A percentile compares a stretch with the other conserved stretches of the same genome.
Conservation (phyloP, 2,329 filamentous ascomycete species). For the Epichloe sibirici region DNA sequence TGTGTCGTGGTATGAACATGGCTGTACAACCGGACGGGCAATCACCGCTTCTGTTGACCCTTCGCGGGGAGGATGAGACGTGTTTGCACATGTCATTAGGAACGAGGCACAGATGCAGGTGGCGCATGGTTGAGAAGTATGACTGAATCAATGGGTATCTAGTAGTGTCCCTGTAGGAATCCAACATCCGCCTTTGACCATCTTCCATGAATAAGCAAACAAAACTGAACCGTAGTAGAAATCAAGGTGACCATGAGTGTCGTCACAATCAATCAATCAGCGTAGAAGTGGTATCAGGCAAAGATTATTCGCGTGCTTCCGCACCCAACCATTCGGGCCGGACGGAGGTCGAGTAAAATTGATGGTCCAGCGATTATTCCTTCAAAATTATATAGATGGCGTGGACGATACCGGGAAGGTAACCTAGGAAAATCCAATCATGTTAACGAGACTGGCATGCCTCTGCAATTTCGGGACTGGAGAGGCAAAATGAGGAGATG, state of each 20-base stretch:
- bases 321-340: no score
- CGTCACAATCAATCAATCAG: background rate
- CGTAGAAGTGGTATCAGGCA: no score
- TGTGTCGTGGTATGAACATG: background rate
- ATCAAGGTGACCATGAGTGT: background rate
- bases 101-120: no score
- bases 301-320: background rate
- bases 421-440: slow-evolving; percentile 22
- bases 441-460: background rate
- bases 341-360: no score
- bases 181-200: slow-evolving; percentile 3
- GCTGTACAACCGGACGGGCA: background rate
- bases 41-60: background rate
- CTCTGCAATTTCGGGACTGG: background rate
- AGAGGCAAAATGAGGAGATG: background rate
- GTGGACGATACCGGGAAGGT: slow-evolving; percentile 79
- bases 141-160: slow-evolving; percentile 4
- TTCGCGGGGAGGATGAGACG: no score
- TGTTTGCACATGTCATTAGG: no score
- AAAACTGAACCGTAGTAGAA: background rate
- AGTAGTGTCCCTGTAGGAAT: slow-evolving; percentile 5
- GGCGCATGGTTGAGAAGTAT: background rate
- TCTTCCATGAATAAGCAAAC: background rate
- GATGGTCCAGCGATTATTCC: background rate
- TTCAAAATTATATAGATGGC: slow-evolving; percentile 70